phyloP scores from a whole-genome alignment of 2,329 filamentous ascomycete genomes.

The Phialophora verrucosa region DNA sequence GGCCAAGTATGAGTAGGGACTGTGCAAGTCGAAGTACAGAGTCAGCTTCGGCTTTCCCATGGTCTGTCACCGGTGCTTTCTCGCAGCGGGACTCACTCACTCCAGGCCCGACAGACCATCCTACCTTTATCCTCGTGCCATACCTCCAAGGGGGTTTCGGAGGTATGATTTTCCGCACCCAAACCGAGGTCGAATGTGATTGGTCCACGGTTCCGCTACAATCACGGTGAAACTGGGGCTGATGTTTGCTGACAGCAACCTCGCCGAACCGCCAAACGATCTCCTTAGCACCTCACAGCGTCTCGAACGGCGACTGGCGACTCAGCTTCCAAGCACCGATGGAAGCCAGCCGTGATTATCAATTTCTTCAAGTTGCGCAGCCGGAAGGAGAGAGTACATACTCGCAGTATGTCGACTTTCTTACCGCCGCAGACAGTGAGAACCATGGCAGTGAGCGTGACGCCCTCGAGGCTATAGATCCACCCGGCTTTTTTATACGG shows the following conservation, averaged over 20 bases:
- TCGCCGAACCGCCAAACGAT: not conserved
- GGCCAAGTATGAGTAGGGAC: constrained; percentile 65
- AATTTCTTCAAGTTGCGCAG: not conserved
- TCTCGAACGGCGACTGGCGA: not conserved
- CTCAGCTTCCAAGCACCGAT: not conserved
- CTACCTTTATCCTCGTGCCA: not conserved
- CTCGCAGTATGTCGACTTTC: constrained; percentile 24
- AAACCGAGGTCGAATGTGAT: constrained; percentile 6
- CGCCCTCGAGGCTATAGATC: constrained; percentile 30
- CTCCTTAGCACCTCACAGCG: not conserved
- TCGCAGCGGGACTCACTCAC: not conserved
- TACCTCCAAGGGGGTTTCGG: not conserved
- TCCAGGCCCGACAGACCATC: not conserved
- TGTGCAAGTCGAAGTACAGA: constrained; percentile 64
- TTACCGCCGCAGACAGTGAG: not conserved
- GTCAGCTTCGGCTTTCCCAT: constrained; percentile 60
- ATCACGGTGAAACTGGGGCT: not conserved
- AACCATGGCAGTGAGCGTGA: constrained; percentile 24
- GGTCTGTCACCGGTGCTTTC: not conserved
- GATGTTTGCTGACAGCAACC: constrained; percentile 6
- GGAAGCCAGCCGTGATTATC: not conserved
- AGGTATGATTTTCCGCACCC: not conserved
- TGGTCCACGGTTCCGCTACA: not conserved
- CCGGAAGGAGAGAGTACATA: constrained; percentile 8
- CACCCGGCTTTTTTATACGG: constrained; percentile 32